Evolutionary conservation across 345 rosid genomes (phyloP).

Genomic region (Pseudoturritis turrita): DNA sequence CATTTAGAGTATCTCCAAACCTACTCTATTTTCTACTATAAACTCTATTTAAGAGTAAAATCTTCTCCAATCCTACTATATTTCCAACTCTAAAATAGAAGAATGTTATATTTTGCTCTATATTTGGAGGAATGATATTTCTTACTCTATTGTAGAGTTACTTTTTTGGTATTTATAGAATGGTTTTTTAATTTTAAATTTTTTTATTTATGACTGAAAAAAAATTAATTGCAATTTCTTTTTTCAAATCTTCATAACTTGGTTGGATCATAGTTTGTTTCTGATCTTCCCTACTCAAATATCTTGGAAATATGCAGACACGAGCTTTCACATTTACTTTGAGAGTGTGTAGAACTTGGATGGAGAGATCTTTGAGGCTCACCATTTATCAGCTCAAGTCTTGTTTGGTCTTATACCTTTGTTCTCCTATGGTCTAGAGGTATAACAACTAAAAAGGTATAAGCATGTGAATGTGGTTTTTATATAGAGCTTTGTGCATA

Average conservation of each 20-base stretch:
- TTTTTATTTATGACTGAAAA: no score
- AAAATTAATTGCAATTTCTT: no score
- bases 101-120: no score
- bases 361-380: conserved; percentile 90
- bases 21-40: no score
- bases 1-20: no score
- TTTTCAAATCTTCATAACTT: neutral
- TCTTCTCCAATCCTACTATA: no score
- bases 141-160: no score
- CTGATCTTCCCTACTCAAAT: neutral
- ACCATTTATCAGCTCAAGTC: conserved; percentile 87
- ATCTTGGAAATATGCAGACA: conserved; percentile 43
- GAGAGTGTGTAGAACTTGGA: conserved; percentile 89
- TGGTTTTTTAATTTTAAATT: no score
- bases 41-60: no score
- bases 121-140: no score
- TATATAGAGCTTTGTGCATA: neutral
- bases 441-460: conserved; percentile 42
- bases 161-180: no score
- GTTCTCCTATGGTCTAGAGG: conserved; percentile 87
- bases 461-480: neutral
- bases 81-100: no score
- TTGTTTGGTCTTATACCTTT: conserved; percentile 73
- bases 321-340: conserved; percentile 82
- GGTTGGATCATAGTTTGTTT: neutral